A percentile compares a stretch with the other conserved stretches of the same genome.
Evolutionary conservation across 2,329 filamentous ascomycete genomes (phyloP).

Genomic region (Apiospora phragmitis): DNA sequence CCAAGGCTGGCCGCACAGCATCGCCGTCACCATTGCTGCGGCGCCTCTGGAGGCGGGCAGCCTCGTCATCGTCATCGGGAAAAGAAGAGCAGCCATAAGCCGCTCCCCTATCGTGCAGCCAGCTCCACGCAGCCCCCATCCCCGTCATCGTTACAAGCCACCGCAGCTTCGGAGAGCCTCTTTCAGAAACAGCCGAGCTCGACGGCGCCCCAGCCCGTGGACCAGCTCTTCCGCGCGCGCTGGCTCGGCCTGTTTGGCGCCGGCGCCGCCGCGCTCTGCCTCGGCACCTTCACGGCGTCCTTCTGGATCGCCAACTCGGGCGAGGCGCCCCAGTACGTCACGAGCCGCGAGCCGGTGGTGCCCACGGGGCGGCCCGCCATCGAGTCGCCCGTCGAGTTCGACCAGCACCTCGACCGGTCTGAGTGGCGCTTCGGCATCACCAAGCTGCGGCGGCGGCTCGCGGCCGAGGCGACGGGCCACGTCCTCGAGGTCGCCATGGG

Average conservation of each 20-base stretch:
- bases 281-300: conserved; percentile 48
- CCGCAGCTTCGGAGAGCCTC: neutral
- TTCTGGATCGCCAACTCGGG: conserved; percentile 17
- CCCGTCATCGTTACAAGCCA: neutral
- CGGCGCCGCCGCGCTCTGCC: conserved; percentile 43
- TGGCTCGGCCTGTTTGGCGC: conserved; percentile 48
- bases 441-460: conserved; percentile 49
- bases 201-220: conserved; percentile 13
- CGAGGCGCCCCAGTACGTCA: conserved; percentile 21
- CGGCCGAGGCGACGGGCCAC: conserved; percentile 49
- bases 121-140: neutral
- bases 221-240: conserved; percentile 35
- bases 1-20: neutral
- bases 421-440: conserved; percentile 60
- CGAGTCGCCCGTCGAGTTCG: conserved; percentile 56
- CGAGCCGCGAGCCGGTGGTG: conserved; percentile 35
- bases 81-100: neutral
- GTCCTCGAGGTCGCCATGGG: conserved; percentile 65
- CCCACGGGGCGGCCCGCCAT: conserved; percentile 52
- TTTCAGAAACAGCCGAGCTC: neutral
- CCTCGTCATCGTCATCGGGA: neutral
- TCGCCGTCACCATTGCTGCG: neutral
- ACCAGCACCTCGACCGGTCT: conserved; percentile 56
- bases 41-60: neutral
- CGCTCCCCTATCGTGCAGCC: neutral